Evolutionary conservation across 2,329 filamentous ascomycete species (phyloP), one percentile per base, ranked within the genome.

Genomic region (Nothopassalora personata): DNA sequence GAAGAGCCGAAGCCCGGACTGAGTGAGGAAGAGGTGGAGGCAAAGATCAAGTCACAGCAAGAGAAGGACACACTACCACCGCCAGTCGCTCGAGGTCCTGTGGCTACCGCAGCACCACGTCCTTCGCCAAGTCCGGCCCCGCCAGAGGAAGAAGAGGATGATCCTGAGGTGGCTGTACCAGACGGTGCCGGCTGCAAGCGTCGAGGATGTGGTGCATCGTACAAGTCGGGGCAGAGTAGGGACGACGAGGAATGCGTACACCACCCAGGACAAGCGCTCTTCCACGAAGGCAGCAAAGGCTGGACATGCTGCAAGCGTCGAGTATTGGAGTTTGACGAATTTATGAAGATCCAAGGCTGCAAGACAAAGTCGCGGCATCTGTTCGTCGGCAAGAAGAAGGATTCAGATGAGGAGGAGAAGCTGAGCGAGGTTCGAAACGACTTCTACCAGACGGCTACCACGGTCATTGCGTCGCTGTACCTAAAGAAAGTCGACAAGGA

Each of bases 241-340:
- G 85, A 88, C 33, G 83, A 80, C 0, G 92, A 97, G 78, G 81
- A 84, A 61, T 99, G 94, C 72, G 81, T 90, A 50, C 87, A 96
- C 71, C 94, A 99, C 75, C 92, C 94, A 0, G 94, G 94, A 4
- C 85, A 83, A 23, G 90, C 94, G 27, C 87, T 99, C 66, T 99
- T 99, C 78, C 94, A 99, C 74, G 94, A 99, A 79, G 94, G 94
- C 36, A 96, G 90, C 77, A 99, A 99, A 79, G 94, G 94, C 1
- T 99, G 94, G 82, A 91, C 86, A 60, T 99, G 94, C 80, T 99
- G 94, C 79, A 97, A 97, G 83, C 82, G 91, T 68, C 84, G 91
- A 39, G 94, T 99, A 59, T 78, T 99, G 60, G 94, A 99, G 72
- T 99, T 99, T 75, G 92, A 99, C 73, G 88, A 97, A 75, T 99